Evolutionary conservation across 2,329 filamentous ascomycete species (phyloP).

Genomic region (Pseudophaeomoniella oleicola): DNA sequence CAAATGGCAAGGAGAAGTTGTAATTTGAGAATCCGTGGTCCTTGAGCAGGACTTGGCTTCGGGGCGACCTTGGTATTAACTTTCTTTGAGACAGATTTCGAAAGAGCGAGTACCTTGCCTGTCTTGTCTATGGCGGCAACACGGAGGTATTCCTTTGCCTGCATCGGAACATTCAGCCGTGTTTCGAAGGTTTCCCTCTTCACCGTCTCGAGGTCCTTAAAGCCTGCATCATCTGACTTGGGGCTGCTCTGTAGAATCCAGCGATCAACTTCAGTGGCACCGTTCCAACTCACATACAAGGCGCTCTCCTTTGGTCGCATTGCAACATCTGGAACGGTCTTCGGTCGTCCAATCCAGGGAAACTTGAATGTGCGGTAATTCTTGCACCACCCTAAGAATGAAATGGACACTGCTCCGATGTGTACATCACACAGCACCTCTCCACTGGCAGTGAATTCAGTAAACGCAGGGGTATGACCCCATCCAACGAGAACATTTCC

Average conservation of each 20-base stretch:
- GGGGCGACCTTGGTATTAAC: neutral
- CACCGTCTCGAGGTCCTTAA: neutral
- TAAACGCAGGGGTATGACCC: conserved; percentile 34
- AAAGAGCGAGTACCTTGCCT: neutral
- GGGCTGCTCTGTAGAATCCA: conserved; percentile 10
- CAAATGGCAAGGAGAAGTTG: neutral
- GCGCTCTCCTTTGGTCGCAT: conserved; percentile 6
- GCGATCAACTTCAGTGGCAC: conserved; percentile 24
- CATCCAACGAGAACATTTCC: conserved; percentile 34
- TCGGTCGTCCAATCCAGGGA: conserved; percentile 30
- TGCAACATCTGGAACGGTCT: neutral
- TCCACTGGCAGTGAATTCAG: conserved; percentile 34
- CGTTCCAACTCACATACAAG: conserved; percentile 31
- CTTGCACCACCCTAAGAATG: conserved; percentile 24
- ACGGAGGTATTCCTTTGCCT: neutral
- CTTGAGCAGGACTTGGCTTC: neutral
- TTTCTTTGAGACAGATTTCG: neutral
- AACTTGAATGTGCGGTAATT: conserved; percentile 37
- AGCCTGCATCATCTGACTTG: neutral
- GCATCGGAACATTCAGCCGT: neutral
- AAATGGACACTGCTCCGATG: conserved; percentile 26
- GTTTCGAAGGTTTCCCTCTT: neutral
- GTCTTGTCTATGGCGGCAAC: neutral
- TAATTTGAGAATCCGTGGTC: neutral
- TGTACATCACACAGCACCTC: conserved; percentile 18